Conservation (phyloP, 2,329 filamentous ascomycete species). For the Diaporthe destruens region DNA sequence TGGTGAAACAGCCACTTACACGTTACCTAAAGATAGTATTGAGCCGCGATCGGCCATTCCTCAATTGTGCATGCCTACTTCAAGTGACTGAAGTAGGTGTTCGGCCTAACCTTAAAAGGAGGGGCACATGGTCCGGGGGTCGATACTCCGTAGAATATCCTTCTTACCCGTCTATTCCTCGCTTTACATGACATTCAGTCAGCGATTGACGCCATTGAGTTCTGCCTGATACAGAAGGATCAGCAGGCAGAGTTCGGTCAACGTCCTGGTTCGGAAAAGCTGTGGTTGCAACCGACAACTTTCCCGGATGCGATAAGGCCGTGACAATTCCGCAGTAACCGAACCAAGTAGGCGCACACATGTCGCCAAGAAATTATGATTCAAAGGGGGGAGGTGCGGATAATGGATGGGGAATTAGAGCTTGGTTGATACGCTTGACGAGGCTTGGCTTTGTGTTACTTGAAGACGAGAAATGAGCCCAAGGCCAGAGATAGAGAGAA, state of each 20-base stretch:
- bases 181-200: not conserved
- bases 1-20: too few species aligned
- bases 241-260: not conserved
- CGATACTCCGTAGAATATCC: too few species aligned
- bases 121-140: too few species aligned
- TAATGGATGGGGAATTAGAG: not conserved
- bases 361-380: conserved; percentile 1
- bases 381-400: conserved; percentile 12
- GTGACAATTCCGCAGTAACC: not conserved
- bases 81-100: too few species aligned
- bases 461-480: conserved; percentile 1
- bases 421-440: not conserved
- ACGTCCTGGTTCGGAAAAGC: not conserved
- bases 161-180: too few species aligned
- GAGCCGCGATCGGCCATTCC: too few species aligned
- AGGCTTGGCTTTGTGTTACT: conserved; percentile 16
- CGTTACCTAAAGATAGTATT: too few species aligned
- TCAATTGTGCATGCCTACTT: too few species aligned
- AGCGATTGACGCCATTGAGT: not conserved
- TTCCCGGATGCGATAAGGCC: not conserved
- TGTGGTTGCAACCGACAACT: not conserved
- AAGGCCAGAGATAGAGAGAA: not conserved
- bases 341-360: not conserved
- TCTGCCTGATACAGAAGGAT: not conserved
- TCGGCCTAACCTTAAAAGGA: too few species aligned